Conservation (phyloP, 2,329 filamentous ascomycete genomes). For the Trichoderma asperellum region DNA sequence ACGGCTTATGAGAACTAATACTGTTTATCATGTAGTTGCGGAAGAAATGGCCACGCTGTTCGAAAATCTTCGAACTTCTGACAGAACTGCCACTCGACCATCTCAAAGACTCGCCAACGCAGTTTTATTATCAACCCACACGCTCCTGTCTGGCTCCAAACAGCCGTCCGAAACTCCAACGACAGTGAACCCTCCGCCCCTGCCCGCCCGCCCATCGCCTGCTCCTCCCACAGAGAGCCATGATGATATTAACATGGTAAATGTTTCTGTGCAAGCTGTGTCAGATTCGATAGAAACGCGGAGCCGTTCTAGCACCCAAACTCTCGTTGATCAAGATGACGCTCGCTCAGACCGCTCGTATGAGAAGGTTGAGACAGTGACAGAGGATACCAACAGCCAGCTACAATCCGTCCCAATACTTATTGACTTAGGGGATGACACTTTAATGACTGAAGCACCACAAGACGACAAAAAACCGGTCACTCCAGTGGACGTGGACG, state of each 20-base stretch:
- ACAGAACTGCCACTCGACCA: slow-evolving; percentile 66
- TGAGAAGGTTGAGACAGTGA: slow-evolving; percentile 40
- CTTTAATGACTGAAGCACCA: slow-evolving; percentile 32
- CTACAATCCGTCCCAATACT: slow-evolving; percentile 13
- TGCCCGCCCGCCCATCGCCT: slow-evolving; percentile 54
- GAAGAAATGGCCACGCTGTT: slow-evolving; percentile 74
- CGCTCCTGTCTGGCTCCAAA: slow-evolving; percentile 42
- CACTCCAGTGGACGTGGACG: neutral
- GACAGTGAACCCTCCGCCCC: slow-evolving; percentile 48
- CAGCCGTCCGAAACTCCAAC: slow-evolving; percentile 34
- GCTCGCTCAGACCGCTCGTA: slow-evolving; percentile 43
- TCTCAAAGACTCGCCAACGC: slow-evolving; percentile 78
- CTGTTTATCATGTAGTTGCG: slow-evolving; percentile 60
- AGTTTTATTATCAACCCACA: slow-evolving; percentile 65
- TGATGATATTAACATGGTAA: slow-evolving; percentile 44
- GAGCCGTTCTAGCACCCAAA: slow-evolving; percentile 57
- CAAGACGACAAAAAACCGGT: slow-evolving; percentile 1
- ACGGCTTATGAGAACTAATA: neutral
- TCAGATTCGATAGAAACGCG: slow-evolving; percentile 44
- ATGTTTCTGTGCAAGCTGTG: slow-evolving; percentile 39
- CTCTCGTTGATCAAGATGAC: slow-evolving; percentile 52
- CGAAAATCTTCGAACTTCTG: slow-evolving; percentile 66
- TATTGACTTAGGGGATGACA: slow-evolving; percentile 29
- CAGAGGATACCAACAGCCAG: slow-evolving; percentile 33
- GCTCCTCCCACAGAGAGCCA: slow-evolving; percentile 39